Percentiles rank a stretch among this genome's conserved stretches.
These are phyloP conservation scores for Rosa hybrid DNA, from an alignment of 331 rosid species.

Conservation along the genomic window DNA sequence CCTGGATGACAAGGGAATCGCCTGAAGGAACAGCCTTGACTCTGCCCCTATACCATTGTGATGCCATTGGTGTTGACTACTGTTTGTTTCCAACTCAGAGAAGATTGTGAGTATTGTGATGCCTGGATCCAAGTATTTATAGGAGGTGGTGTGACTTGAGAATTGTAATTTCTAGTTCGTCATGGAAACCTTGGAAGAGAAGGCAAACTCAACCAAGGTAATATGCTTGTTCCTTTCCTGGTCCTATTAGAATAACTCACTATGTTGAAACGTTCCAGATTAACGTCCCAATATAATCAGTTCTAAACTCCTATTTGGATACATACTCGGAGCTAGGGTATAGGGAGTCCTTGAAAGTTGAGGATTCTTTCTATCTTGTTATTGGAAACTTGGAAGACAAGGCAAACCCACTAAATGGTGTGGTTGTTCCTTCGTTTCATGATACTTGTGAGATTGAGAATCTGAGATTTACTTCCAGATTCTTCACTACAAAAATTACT, in stretches of 20 bases:
- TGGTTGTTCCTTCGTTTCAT: too few relatives aligned
- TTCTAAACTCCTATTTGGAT: too few relatives aligned
- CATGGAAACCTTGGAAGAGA: too few relatives aligned
- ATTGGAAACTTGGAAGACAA: neutral
- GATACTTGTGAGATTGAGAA: neutral
- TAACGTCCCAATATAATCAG: too few relatives aligned
- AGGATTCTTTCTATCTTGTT: neutral
- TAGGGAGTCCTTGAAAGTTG: neutral
- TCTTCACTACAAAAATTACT: neutral
- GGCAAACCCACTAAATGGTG: neutral
- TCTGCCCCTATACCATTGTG: conserved; percentile 71
- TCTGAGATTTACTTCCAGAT: neutral
- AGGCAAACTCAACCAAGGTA: neutral
- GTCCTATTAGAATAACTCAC: neutral
- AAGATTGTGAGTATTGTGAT: neutral
- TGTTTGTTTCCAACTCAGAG: neutral
- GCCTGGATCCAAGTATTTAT: neutral
- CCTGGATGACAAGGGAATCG: conserved; percentile 72
- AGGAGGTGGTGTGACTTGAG: neutral
- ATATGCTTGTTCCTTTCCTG: too few relatives aligned
- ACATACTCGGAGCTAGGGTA: neutral
- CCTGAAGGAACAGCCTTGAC: conserved; percentile 86
- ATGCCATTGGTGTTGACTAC: neutral
- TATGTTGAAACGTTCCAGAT: too few relatives aligned
- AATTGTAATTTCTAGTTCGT: too few relatives aligned